Evolutionary conservation across 441 rosid species (phyloP).

Genomic region (Dalechampia spathulata): DNA sequence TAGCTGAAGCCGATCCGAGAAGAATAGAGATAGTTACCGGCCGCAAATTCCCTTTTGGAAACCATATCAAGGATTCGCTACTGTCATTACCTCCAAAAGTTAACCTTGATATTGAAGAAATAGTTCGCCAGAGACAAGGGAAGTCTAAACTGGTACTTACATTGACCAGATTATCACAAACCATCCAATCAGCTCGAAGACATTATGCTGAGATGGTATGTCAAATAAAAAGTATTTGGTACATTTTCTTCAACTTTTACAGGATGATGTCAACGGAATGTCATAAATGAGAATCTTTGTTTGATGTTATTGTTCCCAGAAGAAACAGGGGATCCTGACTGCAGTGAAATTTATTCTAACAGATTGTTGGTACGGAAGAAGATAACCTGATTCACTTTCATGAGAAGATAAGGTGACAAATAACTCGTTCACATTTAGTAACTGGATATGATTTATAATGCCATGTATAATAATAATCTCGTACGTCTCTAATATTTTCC

Average conservation of each 20-base stretch:
- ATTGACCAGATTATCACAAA: slow-evolving; percentile 63
- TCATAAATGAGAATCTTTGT: slow-evolving; percentile 1
- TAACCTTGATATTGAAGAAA: slow-evolving; percentile 54
- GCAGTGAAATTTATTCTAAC: slow-evolving; percentile 17
- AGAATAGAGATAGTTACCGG: slow-evolving; percentile 94
- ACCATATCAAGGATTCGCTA: slow-evolving; percentile 91
- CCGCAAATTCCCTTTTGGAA: slow-evolving; percentile 90
- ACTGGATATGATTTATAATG: not conserved
- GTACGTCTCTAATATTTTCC: too few species aligned
- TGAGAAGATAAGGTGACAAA: slow-evolving; percentile 82
- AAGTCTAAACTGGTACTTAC: slow-evolving; percentile 53
- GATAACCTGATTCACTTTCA: slow-evolving; percentile 76
- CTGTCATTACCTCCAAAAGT: slow-evolving; percentile 82
- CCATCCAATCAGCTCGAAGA: slow-evolving; percentile 49
- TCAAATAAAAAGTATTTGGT: not conserved
- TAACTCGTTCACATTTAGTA: slow-evolving; percentile 8
- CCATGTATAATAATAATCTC: slow-evolving; percentile 13
- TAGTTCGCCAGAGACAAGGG: slow-evolving; percentile 53
- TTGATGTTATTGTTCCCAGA: not conserved
- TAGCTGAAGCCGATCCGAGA: slow-evolving; percentile 92
- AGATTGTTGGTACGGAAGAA: slow-evolving; percentile 93
- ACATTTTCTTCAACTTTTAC: slow-evolving; percentile 4
- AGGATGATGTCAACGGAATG: slow-evolving; percentile 2
- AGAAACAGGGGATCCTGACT: not conserved
- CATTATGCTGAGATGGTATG: slow-evolving; percentile 94